Evolutionary conservation across 768 basidiomycete species (phyloP), one percentile per base, ranked within the genome.

Genomic region (Rhizopogon sp.): DNA sequence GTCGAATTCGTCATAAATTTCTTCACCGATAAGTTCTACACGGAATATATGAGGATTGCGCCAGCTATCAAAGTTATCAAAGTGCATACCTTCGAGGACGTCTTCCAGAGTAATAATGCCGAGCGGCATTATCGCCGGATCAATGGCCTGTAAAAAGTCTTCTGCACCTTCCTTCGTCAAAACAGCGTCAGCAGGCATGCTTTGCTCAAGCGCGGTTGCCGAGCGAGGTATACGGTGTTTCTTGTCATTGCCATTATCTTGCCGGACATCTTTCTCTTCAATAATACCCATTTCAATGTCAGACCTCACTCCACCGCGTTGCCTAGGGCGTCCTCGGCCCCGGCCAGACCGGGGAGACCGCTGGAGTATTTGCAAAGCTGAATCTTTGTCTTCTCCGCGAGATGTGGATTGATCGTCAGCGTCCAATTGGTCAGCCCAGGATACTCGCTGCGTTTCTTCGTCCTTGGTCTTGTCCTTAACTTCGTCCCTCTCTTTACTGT

Each of bases 91-190:
- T 81, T 96, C 93, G 9, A 96, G 76, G 8, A 96, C 90, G 59
- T 96, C 93, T 70, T 96, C 93, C 2, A 96, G 78, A 0, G 93
- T 96, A 57, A 96, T 94, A 62, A 96, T 92, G 49, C 93, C 93
- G 25, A 94, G 76, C 2, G 91, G 92, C 76, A 87, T 87, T 35
- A 93, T 77, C 17, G 85, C 83, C 0, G 87, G 89, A 66, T 94
- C 91, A 52, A 93, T 80, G 40, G 80, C 80, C 74, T 88, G 85
- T 67, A 95, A 74, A 72, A 93, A 93, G 83, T 88, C 84, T n/a
- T 85, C 83, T 35, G 88, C 90, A 47, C 80, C 80, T 58, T 83
- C 80, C 64, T 89, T 84, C 3, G 83, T 79, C 56, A 94, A 71
- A 52, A 93, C 86, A 14, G 92, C 92, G 71, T 93, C 92, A 39